These are phyloP conservation scores for Luzula sylvatica DNA, from an alignment of 176 grass and related monocot species.

Conservation along the genomic window DNA sequence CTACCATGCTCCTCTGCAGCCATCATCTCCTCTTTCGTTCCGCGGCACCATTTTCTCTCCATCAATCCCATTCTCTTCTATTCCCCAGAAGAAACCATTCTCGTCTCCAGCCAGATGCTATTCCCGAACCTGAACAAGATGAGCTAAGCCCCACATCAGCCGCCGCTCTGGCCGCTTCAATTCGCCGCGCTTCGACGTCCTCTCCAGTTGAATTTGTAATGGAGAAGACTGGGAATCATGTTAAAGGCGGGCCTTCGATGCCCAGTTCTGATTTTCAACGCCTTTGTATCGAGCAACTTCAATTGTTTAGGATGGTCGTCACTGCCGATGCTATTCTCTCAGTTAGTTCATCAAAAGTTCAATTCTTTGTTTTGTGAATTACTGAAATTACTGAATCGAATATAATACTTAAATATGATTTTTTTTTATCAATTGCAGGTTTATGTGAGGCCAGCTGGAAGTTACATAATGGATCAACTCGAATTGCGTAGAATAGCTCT, in stretches of 20 bases:
- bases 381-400: not conserved
- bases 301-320: constrained; percentile 52
- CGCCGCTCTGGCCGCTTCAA: constrained; percentile 37
- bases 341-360: constrained; percentile 15
- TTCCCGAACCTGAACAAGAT: constrained; percentile 15
- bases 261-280: constrained; percentile 57
- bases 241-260: constrained; percentile 12
- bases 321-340: constrained; percentile 39
- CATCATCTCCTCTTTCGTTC: not conserved
- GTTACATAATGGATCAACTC: constrained; percentile 74
- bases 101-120: constrained; percentile 3
- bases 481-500: constrained; percentile 44
- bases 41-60: constrained; percentile 15
- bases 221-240: constrained; percentile 6
- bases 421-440: constrained; percentile 26
- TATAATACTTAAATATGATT: not conserved
- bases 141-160: constrained; percentile 33
- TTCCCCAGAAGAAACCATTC: not conserved
- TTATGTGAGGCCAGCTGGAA: constrained; percentile 70
- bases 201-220: constrained; percentile 48
- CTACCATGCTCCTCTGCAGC: constrained; percentile 6
- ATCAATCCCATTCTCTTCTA: constrained; percentile 1
- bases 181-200: constrained; percentile 38
- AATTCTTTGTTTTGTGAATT: not conserved
- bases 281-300: constrained; percentile 58